These are phyloP conservation scores for Sordariomycetes sp. DNA, from an alignment of 2,329 filamentous ascomycete species.

Conservation along the genomic window DNA sequence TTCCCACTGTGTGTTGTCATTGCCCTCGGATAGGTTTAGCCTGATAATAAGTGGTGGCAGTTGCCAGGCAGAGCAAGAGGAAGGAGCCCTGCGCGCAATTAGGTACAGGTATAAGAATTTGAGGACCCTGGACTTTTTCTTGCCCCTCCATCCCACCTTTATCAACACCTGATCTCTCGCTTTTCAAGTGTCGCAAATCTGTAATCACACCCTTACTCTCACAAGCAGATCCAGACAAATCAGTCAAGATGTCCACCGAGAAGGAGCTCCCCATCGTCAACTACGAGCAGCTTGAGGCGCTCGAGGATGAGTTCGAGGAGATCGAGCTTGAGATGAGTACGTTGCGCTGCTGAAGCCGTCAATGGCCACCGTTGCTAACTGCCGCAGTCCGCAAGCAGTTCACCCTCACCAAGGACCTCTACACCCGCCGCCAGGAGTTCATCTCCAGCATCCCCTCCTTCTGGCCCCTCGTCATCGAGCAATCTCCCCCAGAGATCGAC, in stretches of 20 bases:
- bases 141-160: too few relatives aligned
- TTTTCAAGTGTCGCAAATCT: too few relatives aligned
- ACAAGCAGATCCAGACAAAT: constrained; percentile 7
- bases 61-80: too few relatives aligned
- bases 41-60: too few relatives aligned
- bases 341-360: constrained; percentile 20
- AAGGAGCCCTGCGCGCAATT: too few relatives aligned
- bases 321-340: constrained; percentile 75
- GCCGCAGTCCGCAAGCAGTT: constrained; percentile 62
- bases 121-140: too few relatives aligned
- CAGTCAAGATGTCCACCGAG: constrained; percentile 22
- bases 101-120: too few relatives aligned
- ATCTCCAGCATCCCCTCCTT: constrained; percentile 73
- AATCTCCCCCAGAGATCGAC: constrained; percentile 77
- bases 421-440: constrained; percentile 63
- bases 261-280: constrained; percentile 37
- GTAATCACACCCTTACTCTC: too few relatives aligned
- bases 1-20: too few relatives aligned
- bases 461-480: constrained; percentile 90
- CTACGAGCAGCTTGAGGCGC: constrained; percentile 68
- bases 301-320: constrained; percentile 79
- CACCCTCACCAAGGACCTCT: constrained; percentile 59
- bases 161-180: too few relatives aligned
- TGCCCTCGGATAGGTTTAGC: too few relatives aligned
- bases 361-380: background rate